A percentile compares a stretch with the other conserved stretches of the same genome.
phyloP scores from a whole-genome alignment of 495 filamentous ascomycete species.

The Penicillium alfredii region DNA sequence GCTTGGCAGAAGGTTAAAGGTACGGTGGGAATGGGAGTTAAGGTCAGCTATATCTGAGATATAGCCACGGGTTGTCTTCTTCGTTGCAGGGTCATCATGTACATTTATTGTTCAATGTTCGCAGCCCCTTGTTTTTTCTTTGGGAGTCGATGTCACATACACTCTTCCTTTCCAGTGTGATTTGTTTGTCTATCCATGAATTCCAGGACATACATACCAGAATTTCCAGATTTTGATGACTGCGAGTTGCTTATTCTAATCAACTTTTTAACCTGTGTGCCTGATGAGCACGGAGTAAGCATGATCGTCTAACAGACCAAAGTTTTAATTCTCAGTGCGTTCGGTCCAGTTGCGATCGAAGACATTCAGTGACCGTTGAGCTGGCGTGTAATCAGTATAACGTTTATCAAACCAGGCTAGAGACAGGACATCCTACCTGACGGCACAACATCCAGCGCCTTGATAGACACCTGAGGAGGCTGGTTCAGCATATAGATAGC shows the following conservation, averaged over 20 bases:
- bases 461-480: constrained; percentile 19
- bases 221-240: constrained; percentile 2
- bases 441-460: constrained; percentile 30
- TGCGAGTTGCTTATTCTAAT: neutral
- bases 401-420: neutral
- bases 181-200: constrained; percentile 14
- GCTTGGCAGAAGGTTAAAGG: constrained; percentile 78
- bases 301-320: too few relatives aligned
- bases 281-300: too few relatives aligned
- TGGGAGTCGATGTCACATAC: constrained; percentile 12
- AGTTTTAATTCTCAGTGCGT: constrained; percentile 1
- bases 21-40: constrained; percentile 94
- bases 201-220: constrained; percentile 7
- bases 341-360: constrained; percentile 17
- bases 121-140: neutral
- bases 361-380: constrained; percentile 15
- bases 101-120: constrained; percentile 14
- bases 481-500: constrained; percentile 23
- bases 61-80: constrained; percentile 1
- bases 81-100: constrained; percentile 14
- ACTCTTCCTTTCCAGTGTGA: constrained; percentile 18
- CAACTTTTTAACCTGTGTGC: neutral
- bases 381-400: neutral
- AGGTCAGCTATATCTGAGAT: constrained; percentile 86
- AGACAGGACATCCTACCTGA: constrained; percentile 3